Percentiles rank a stretch among this genome's conserved stretches.
Conservation (phyloP, 2,329 filamentous ascomycete species). For the Endothia cerciana region DNA sequence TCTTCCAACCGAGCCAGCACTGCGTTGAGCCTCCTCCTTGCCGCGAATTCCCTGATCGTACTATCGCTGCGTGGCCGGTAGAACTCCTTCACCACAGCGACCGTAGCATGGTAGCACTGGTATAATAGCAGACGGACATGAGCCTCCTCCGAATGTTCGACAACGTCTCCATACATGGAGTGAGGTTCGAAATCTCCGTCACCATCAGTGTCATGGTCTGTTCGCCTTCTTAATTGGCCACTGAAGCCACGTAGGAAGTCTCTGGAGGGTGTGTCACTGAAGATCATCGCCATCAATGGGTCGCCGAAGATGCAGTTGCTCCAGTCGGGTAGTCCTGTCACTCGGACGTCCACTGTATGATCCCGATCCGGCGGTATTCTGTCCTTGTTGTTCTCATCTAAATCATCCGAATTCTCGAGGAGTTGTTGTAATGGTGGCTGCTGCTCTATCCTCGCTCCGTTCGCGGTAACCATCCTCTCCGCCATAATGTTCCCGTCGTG, state of each 20-base stretch:
- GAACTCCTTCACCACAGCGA: slow-evolving; percentile 57
- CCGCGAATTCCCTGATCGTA: slow-evolving; percentile 55
- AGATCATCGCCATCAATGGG: slow-evolving; percentile 56
- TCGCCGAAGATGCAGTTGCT: slow-evolving; percentile 63
- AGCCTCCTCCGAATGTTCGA: slow-evolving; percentile 50
- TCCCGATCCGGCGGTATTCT: slow-evolving; percentile 11
- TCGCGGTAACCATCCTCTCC: slow-evolving; percentile 12
- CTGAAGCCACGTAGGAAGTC: slow-evolving; percentile 55
- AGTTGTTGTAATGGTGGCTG: not conserved
- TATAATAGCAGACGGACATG: slow-evolving; percentile 58
- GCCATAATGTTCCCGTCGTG: slow-evolving; percentile 57
- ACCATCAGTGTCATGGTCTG: slow-evolving; percentile 28
- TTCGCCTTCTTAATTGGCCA: slow-evolving; percentile 23
- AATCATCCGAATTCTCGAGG: slow-evolving; percentile 21
- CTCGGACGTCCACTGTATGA: slow-evolving; percentile 33
- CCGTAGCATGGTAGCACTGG: slow-evolving; percentile 59
- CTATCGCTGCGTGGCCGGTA: slow-evolving; percentile 55
- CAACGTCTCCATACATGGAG: slow-evolving; percentile 32
- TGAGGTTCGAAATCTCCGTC: slow-evolving; percentile 18
- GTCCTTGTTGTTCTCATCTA: slow-evolving; percentile 18
- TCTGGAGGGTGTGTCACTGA: slow-evolving; percentile 48
- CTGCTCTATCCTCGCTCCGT: not conserved
- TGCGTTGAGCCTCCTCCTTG: slow-evolving; percentile 53
- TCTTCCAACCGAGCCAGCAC: slow-evolving; percentile 52
- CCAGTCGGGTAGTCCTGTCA: slow-evolving; percentile 62